A percentile compares a stretch with the other conserved stretches of the same genome.
These are phyloP conservation scores for Takashimella koratensis DNA, from an alignment of 1,284 basidiomycete species.

Conservation along the genomic window DNA sequence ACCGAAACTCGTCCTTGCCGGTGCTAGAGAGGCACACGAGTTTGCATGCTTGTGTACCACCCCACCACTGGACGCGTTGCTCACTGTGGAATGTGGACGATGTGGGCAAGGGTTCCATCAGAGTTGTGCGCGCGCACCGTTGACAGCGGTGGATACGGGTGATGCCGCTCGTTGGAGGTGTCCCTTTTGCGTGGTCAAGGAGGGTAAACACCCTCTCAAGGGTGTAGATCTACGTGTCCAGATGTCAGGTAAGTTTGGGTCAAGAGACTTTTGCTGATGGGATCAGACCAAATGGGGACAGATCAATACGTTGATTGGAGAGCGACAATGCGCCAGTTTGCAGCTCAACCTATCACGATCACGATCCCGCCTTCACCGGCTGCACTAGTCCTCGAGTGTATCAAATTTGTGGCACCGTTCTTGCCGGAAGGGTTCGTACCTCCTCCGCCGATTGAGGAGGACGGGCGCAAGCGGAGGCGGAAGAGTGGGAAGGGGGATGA, in stretches of 20 bases:
- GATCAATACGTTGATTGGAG: slow-evolving; percentile 39
- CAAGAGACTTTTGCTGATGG: background rate
- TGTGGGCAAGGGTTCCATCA: slow-evolving; percentile 44
- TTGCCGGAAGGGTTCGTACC: slow-evolving; percentile 15
- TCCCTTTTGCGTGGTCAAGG: slow-evolving; percentile 42
- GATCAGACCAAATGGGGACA: slow-evolving; percentile 32
- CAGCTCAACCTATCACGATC: slow-evolving; percentile 18
- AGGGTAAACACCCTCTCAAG: slow-evolving; percentile 28
- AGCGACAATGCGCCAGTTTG: slow-evolving; percentile 31
- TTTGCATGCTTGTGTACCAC: slow-evolving; percentile 36
- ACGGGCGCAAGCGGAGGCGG: slow-evolving; percentile 6
- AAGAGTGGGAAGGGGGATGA: slow-evolving; percentile 12
- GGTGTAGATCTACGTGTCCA: slow-evolving; percentile 36
- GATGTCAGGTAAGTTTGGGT: slow-evolving; percentile 32
- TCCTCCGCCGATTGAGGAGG: slow-evolving; percentile 8
- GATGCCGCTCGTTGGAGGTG: slow-evolving; percentile 31
- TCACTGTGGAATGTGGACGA: slow-evolving; percentile 31
- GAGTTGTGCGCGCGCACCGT: slow-evolving; percentile 33
- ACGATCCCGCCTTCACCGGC: slow-evolving; percentile 7
- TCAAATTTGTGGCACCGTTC: slow-evolving; percentile 5
- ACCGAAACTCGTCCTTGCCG: slow-evolving; percentile 27
- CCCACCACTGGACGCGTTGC: slow-evolving; percentile 21
- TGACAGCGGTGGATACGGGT: slow-evolving; percentile 15
- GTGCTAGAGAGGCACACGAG: slow-evolving; percentile 16
- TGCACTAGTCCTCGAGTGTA: slow-evolving; percentile 5